Conservation (phyloP, 2,329 filamentous ascomycete genomes). For the Tolypocladium ovalisporum region DNA sequence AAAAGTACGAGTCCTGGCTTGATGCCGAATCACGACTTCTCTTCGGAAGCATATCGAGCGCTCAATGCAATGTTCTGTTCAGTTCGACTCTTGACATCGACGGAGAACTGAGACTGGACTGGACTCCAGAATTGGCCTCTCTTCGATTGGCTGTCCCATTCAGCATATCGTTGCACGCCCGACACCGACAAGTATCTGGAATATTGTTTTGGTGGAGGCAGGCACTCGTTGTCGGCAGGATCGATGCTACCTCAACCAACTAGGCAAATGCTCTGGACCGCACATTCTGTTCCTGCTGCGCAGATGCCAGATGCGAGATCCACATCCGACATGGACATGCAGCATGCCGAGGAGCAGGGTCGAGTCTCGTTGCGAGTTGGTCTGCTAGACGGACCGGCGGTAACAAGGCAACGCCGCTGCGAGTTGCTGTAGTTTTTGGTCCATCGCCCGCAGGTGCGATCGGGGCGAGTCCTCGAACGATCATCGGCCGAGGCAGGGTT, state of each 20-base stretch:
- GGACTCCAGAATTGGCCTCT: slow-evolving; percentile 13
- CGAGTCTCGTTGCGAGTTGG: not conserved
- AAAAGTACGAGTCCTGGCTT: slow-evolving; percentile 18
- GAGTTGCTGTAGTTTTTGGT: not conserved
- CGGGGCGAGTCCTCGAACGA: not conserved
- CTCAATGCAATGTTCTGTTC: slow-evolving; percentile 17
- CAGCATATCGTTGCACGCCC: slow-evolving; percentile 22
- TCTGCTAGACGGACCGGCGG: not conserved
- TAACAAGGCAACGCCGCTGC: not conserved
- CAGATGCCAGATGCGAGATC: slow-evolving; percentile 12
- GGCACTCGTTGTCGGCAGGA: slow-evolving; percentile 35
- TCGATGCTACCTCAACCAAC: slow-evolving; percentile 10
- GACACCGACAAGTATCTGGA: slow-evolving; percentile 23
- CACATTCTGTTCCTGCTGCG: slow-evolving; percentile 17
- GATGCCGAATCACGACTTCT: slow-evolving; percentile 19
- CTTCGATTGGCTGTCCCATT: slow-evolving; percentile 17
- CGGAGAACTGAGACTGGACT: slow-evolving; percentile 12
- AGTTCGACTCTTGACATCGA: slow-evolving; percentile 8
- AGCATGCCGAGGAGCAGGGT: not conserved
- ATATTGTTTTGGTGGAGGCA: slow-evolving; percentile 21
- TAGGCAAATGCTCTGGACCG: slow-evolving; percentile 12
- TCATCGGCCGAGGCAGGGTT: not conserved
- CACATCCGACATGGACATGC: not conserved
- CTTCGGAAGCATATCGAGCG: slow-evolving; percentile 15
- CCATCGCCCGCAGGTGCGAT: not conserved